phyloP scores from a whole-genome alignment of 2,329 filamentous ascomycete genomes.

The Arthroderma sp. region DNA sequence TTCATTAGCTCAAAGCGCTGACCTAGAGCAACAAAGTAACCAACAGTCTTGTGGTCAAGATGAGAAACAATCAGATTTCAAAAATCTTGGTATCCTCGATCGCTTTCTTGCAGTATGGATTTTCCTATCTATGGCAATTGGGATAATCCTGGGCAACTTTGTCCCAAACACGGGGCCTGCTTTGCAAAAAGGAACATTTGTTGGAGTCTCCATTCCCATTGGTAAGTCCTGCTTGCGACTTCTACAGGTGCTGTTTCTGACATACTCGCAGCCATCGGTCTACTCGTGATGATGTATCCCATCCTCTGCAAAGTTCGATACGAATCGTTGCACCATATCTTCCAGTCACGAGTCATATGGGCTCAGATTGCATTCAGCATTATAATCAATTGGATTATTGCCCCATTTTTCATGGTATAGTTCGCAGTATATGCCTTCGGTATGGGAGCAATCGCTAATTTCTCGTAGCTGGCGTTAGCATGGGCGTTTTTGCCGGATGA shows the following conservation, averaged over 20 bases:
- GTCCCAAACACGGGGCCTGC: constrained; percentile 48
- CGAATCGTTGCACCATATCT: constrained; percentile 57
- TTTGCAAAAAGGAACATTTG: constrained; percentile 58
- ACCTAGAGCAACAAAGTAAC: no score
- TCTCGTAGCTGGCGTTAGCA: constrained; percentile 32
- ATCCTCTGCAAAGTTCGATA: constrained; percentile 78
- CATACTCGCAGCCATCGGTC: constrained; percentile 48
- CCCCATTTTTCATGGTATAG: constrained; percentile 65
- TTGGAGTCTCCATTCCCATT: constrained; percentile 55
- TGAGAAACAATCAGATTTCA: constrained; percentile 20
- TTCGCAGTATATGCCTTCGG: background rate
- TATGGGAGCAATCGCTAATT: background rate
- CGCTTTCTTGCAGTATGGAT: constrained; percentile 60
- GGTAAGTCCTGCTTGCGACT: constrained; percentile 30
- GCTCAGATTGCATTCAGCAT: constrained; percentile 66
- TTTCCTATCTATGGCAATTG: constrained; percentile 61
- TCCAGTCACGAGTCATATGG: constrained; percentile 54
- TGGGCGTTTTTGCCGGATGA: constrained; percentile 43
- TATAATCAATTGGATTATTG: constrained; percentile 69
- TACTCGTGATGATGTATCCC: constrained; percentile 89
- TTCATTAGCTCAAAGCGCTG: no score
- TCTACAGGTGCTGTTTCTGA: constrained; percentile 3
- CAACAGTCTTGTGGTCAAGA: no score
- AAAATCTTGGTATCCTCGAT: constrained; percentile 47
- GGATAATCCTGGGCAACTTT: constrained; percentile 65